Evolutionary conservation across 257 asterid genomes (phyloP).

Genomic region (Lantana camara): DNA sequence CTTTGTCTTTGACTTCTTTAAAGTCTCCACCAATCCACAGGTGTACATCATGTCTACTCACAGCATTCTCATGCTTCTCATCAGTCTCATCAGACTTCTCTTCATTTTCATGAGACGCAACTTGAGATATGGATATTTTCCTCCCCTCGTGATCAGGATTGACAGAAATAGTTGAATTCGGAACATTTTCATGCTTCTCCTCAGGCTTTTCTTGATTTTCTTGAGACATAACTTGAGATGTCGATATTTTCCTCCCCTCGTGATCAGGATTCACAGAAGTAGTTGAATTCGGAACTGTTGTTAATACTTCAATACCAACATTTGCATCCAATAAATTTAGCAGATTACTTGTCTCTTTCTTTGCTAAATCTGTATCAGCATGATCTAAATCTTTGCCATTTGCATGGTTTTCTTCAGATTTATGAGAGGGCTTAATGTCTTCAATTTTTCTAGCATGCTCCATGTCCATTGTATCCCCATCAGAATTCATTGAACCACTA

Average conservation of each 20-base stretch:
- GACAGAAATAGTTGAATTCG: no score
- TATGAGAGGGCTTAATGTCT: conserved; percentile 15
- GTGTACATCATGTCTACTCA: conserved; percentile 38
- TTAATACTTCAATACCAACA: conserved; percentile 31
- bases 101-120: no score
- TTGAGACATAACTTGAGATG: conserved; percentile 32
- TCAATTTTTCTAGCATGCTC: conserved; percentile 35
- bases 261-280: conserved; percentile 23
- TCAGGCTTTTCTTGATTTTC: conserved; percentile 38
- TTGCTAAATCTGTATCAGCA: conserved; percentile 23
- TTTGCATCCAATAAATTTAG: conserved; percentile 19
- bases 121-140: no score
- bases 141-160: no score
- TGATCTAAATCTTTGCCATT: conserved; percentile 21
- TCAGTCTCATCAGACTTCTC: no score
- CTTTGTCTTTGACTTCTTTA: no score
- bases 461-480: conserved; percentile 33
- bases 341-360: conserved; percentile 6
- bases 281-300: conserved; percentile 31
- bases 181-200: no score
- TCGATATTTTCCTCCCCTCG: conserved; percentile 17
- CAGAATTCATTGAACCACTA: conserved; percentile 30
- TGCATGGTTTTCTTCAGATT: no score
- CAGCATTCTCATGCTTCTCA: conserved; percentile 29
- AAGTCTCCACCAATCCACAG: no score